phyloP scores from a whole-genome alignment of 805 yeast species.

The Myxozyma mucilagina region DNA sequence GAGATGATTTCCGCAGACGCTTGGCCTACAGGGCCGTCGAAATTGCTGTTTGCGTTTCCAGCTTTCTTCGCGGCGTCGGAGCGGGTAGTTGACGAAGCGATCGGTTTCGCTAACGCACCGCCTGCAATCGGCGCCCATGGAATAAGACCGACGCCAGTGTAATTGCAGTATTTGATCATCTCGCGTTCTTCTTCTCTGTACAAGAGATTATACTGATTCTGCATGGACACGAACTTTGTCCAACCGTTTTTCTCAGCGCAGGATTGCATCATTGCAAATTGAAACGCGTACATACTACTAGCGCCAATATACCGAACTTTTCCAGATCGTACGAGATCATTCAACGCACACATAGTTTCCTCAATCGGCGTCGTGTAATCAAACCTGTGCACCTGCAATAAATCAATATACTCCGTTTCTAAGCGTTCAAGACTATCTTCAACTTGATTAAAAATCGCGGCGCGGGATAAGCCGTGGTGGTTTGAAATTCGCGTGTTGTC shows the following conservation, averaged over 20 bases:
- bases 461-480: background rate
- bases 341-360: no score
- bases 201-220: constrained; percentile 59
- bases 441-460: background rate
- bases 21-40: no score
- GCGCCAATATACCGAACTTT: constrained; percentile 54
- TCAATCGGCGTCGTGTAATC: constrained; percentile 51
- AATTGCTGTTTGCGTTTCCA: no score
- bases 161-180: constrained; percentile 55
- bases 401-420: constrained; percentile 50
- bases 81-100: background rate
- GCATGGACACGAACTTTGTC: constrained; percentile 52
- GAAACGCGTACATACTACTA: constrained; percentile 56
- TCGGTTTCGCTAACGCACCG: constrained; percentile 56
- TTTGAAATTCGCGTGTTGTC: no score
- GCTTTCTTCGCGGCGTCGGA: background rate
- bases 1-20: no score
- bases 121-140: constrained; percentile 63
- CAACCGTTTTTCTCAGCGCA: constrained; percentile 58
- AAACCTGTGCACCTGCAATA: constrained; percentile 57
- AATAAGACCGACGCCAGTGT: constrained; percentile 54
- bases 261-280: constrained; percentile 53
- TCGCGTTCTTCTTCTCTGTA: constrained; percentile 68
- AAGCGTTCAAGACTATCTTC: constrained; percentile 39
- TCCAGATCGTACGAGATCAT: no score